Percentiles rank a stretch among this genome's conserved stretches.
These are phyloP conservation scores for Hypoxylon intermedium DNA, from an alignment of 495 filamentous ascomycete genomes.

Conservation along the genomic window DNA sequence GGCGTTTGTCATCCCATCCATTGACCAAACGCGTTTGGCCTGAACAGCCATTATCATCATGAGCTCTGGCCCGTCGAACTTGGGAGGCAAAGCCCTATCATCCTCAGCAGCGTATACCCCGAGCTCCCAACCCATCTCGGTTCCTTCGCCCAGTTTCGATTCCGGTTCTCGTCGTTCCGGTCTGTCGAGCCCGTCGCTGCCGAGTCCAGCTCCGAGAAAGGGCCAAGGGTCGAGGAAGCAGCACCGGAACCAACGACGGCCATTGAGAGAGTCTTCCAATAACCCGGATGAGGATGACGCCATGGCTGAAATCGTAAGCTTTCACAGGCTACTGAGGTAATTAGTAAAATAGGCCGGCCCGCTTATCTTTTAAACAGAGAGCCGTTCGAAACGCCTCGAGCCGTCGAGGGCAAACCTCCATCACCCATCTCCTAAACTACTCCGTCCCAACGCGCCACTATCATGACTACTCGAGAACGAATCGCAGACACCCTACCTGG, in stretches of 20 bases:
- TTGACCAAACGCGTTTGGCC: slow-evolving; percentile 22
- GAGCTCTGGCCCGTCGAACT: slow-evolving; percentile 53
- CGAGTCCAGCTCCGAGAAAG: slow-evolving; percentile 67
- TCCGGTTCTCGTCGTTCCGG: slow-evolving; percentile 65
- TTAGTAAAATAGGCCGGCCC: neutral
- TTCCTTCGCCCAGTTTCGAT: slow-evolving; percentile 55
- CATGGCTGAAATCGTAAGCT: slow-evolving; percentile 73
- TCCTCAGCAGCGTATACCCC: slow-evolving; percentile 36
- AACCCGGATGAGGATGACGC: slow-evolving; percentile 70
- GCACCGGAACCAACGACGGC: slow-evolving; percentile 66
- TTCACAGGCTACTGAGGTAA: neutral
- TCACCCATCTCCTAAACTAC: slow-evolving; percentile 96
- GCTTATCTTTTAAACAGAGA: slow-evolving; percentile 45
- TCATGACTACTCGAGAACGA: slow-evolving; percentile 59
- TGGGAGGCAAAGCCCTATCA: slow-evolving; percentile 55
- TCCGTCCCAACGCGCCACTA: slow-evolving; percentile 78
- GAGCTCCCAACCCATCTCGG: slow-evolving; percentile 36
- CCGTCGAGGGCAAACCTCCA: slow-evolving; percentile 92
- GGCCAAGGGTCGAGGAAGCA: slow-evolving; percentile 76
- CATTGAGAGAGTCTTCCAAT: slow-evolving; percentile 37
- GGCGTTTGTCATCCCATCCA: slow-evolving; percentile 5
- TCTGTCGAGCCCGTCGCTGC: slow-evolving; percentile 61
- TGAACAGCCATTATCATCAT: slow-evolving; percentile 41
- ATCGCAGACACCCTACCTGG: slow-evolving; percentile 74
- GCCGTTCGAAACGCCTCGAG: slow-evolving; percentile 84